Evolutionary conservation across 1,284 basidiomycete species (phyloP), one percentile per base, ranked within the genome.

Genomic region (Cryptococcus sp.): DNA sequence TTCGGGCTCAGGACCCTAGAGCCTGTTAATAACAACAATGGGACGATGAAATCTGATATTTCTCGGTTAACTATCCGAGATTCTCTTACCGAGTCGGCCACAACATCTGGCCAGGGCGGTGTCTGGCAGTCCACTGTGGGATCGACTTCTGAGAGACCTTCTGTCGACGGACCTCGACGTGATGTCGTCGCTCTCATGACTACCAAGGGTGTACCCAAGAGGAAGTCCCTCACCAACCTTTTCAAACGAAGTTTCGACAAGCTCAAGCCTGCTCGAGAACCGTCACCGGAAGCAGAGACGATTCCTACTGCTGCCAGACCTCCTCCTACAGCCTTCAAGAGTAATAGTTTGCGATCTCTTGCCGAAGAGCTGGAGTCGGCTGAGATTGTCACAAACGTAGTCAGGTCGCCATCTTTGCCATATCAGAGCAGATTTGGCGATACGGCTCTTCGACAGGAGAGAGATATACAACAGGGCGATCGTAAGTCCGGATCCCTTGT

Each of bases 161-260:
- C 38, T n/a, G 10, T 41, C n/a, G 38, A 41, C 38, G 38, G 38
- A 10, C 38, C 38, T 41, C 38, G 10, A 10, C 10, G n/a, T 10
- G 10, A 41, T 41, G 38, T 41, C 10, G 38, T 41, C 10, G 38
- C 38, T n/a, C 10, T 41, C 38, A 41, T 38, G 4, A 15, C 55
- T 6, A 5, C 32, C 33, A 37, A 53, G 34, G 52, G 32, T 3
- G 31, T 75, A 2, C 73, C 71, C 0, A 72, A 70, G 58, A 51
- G 73, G 23, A 73, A 74, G 54, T 68, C 65, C 44, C 58, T 76
- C 6, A 63, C 58, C 4, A 71, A 69, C 3, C 56, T 76, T 1
- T 75, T 75, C 53, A 67, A 63, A 59, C 60, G 56, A 38, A 62
- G 59, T 34, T n/a, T 58, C 10, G 64, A 63, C 37, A 60, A 57